Evolutionary conservation across 306 rosid species (phyloP), one percentile per base, ranked within the genome.

Genomic region (Castanea crenata): DNA sequence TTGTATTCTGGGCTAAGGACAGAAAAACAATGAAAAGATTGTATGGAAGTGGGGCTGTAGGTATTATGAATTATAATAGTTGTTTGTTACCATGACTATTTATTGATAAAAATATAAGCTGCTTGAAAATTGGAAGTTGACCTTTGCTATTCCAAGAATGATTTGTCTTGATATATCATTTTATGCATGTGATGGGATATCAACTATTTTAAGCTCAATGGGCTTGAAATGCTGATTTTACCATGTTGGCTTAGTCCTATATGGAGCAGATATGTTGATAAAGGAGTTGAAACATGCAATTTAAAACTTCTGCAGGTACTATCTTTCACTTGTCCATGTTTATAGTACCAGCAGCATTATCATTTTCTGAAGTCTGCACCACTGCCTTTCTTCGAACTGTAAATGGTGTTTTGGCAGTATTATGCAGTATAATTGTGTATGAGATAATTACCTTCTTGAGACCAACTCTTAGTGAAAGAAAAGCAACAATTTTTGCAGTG

Each of bases 281-380:
- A 76, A 72, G 77, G 72, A 52, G 31, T 83, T 85, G 86, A 84
- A 77, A 62, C 78, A 75, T 79, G 64, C 78, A 54, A 76, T 74
- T 23, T 78, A 51, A 81, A 75, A 74, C 72, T 87, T 80, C 74
- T 90, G 92, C 92, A 93, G 98, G 98, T 96, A 93, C 88, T 90
- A 83, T 93, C 91, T 96, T 91, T 96, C 98, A 79, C 93, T 93
- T 59, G 98, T 89, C 85, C 90, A 96, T 85, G 86, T 87, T 68
- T 19, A 68, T 51, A 19, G 51, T 83, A 52, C 73, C 73, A 76
- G 85, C 83, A 58, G 88, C 81, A 72, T 67, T 88, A 44, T 87
- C 96, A 25, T 85, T 92, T 79, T 79, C 88, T 51, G 96, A 90
- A 78, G 59, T 69, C 77, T 96, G 98, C 87, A 90, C 96, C 55